Evolutionary conservation across 352 stramenopile genomes (phyloP).

Genomic region (Phytophthora pini): DNA sequence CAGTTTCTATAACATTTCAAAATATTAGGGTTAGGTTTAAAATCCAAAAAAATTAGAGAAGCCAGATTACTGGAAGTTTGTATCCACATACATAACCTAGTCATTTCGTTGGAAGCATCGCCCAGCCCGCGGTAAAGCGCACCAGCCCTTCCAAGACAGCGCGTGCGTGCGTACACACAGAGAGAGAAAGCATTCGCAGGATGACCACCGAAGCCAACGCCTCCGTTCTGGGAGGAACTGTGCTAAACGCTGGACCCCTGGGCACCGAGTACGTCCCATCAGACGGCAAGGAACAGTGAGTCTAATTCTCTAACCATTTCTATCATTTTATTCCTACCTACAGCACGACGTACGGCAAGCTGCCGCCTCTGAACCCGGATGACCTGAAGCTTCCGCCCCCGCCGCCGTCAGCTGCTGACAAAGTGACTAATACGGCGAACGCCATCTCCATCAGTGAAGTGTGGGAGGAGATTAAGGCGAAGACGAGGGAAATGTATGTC

Average conservation of each 20-base stretch:
- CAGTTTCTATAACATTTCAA: too few relatives aligned
- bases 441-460: constrained; percentile 85
- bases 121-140: constrained; percentile 20
- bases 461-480: constrained; percentile 87
- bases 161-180: constrained; percentile 37
- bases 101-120: constrained; percentile 16
- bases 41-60: constrained; percentile 5
- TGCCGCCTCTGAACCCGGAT: constrained; percentile 85
- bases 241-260: constrained; percentile 64
- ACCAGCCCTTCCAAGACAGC: constrained; percentile 9
- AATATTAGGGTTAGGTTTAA: too few relatives aligned
- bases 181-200: constrained; percentile 36
- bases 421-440: constrained; percentile 64
- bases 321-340: not conserved
- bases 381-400: constrained; percentile 85
- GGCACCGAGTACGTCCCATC: constrained; percentile 55
- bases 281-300: not conserved
- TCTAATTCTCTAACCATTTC: not conserved
- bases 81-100: constrained; percentile 18
- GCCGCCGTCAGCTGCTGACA: constrained; percentile 76
- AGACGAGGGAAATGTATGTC: constrained; percentile 81
- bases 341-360: constrained; percentile 76
- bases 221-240: constrained; percentile 67
- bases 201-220: constrained; percentile 45
- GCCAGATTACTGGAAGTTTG: not conserved